Base-by-base conservation (phyloP, 495 filamentous ascomycete species). In the Pseudomonodictys pantanalensis region DNA sequence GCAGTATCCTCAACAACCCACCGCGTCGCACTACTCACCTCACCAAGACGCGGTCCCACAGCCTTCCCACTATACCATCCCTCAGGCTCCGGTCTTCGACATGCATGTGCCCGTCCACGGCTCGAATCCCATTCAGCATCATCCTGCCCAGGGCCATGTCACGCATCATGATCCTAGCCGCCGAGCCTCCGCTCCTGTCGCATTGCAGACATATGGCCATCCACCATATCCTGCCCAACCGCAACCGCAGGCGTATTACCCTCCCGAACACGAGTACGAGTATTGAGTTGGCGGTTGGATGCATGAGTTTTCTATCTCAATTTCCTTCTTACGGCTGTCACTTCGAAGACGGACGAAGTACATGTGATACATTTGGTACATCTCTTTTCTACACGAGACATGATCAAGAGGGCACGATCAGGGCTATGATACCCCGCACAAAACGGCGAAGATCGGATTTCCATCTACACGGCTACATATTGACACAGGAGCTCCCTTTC, bases 171-270 rank as follows among this genome's bases (percentile, higher is more conserved):
- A 63, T 23, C 45, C 60, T 20, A 35, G 38, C 23, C n/a, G 60
- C 30, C 33, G 60, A 33, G 52, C 52, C 3, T 63, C 60, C 5
- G 53, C 60, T 20, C 60, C 60, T 9, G 53, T 63, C 11, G 22
- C 60, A 0, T 7, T 58, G 26, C 52, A 52, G 18, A 24, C 30
- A 11, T 63, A 56, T 28, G 53, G 39, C 20, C 48, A 44, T 10
- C 38, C 20, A 2, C 25, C 22, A 3, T 20, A 46, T 4, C 1
- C 6, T 7, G 8, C 59, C 29, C 60, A 51, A 23, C 17, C 45
- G 1, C 47, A 63, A 11, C 24, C 18, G 7, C 18, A 47, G 12
- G 20, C 45, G 17, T 58, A 57, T 30, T 63, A 57, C 25, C 26
- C 52, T 17, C 9, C 43, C 6, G 58, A 62, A 44, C 51, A 56